Evolutionary conservation across 2,329 filamentous ascomycete genomes (phyloP).

Genomic region (Fusarium succisae): DNA sequence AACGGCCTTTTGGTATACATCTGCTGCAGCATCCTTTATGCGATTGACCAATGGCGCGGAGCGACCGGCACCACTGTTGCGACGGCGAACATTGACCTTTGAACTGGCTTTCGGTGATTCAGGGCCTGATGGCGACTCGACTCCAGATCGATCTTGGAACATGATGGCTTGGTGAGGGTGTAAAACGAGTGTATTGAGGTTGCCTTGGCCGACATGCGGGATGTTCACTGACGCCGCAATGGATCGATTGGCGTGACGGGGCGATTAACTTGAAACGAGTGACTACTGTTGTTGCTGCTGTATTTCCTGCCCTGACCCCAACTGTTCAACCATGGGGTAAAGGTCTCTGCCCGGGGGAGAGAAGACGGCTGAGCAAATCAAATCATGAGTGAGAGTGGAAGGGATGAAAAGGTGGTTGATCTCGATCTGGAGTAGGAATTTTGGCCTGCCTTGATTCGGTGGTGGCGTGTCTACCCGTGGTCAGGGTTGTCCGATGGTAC

Average conservation of each 20-base stretch:
- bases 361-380: conserved; percentile 1
- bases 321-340: conserved; percentile 19
- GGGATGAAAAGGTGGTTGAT: conserved; percentile 12
- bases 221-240: conserved; percentile 7
- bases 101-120: conserved; percentile 6
- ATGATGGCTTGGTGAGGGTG: conserved; percentile 19
- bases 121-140: conserved; percentile 18
- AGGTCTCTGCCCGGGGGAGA: conserved; percentile 7
- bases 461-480: conserved; percentile 16
- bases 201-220: conserved; percentile 18
- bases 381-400: conserved; percentile 22
- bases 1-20: conserved; percentile 52
- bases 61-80: conserved; percentile 14
- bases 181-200: conserved; percentile 35
- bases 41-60: conserved; percentile 30
- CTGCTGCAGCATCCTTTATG: conserved; percentile 30
- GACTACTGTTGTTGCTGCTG: conserved; percentile 2
- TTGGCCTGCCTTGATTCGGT: conserved; percentile 29
- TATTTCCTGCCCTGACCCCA: conserved; percentile 3
- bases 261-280: conserved; percentile 26
- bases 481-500: conserved; percentile 22
- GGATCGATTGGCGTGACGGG: not conserved
- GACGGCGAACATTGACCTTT: conserved; percentile 15
- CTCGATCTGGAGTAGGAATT: conserved; percentile 28
- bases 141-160: conserved; percentile 27